Conservation (phyloP, 352 stramenopile genomes). For the Blastocystis sp. region DNA sequence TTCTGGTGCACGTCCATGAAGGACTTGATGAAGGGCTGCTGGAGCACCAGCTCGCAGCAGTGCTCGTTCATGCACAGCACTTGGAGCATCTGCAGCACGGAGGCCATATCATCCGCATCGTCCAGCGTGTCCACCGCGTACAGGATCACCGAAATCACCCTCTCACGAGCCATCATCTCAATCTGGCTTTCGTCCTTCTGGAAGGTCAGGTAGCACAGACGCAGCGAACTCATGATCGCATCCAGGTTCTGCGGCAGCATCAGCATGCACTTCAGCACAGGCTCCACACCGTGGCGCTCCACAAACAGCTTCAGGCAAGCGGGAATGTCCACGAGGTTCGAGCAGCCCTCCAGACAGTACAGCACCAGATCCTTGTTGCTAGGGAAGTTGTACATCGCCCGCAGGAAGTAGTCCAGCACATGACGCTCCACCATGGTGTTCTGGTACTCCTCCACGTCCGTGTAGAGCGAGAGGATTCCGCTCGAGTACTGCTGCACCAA, state of each 20-base stretch:
- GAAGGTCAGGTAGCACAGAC: slow-evolving; percentile 53
- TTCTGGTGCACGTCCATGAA: slow-evolving; percentile 29
- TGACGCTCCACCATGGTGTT: slow-evolving; percentile 35
- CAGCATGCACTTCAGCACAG: slow-evolving; percentile 44
- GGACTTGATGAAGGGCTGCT: slow-evolving; percentile 5
- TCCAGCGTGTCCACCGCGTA: slow-evolving; percentile 29
- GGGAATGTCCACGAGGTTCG: not conserved
- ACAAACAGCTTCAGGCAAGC: slow-evolving; percentile 4
- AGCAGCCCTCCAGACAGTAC: slow-evolving; percentile 44
- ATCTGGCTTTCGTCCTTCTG: slow-evolving; percentile 21
- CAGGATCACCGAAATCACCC: not conserved
- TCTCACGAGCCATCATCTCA: slow-evolving; percentile 37
- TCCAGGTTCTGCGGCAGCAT: slow-evolving; percentile 37
- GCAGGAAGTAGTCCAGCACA: slow-evolving; percentile 1
- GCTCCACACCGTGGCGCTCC: slow-evolving; percentile 11
- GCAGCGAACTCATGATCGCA: slow-evolving; percentile 37
- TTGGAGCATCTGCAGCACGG: slow-evolving; percentile 49
- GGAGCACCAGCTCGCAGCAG: slow-evolving; percentile 27
- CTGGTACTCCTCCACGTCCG: slow-evolving; percentile 27
- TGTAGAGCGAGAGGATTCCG: slow-evolving; percentile 31
- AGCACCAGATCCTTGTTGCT: slow-evolving; percentile 55
- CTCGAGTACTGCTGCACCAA: slow-evolving; percentile 36
- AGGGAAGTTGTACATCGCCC: slow-evolving; percentile 44
- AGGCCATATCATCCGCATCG: slow-evolving; percentile 26
- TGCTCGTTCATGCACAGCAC: slow-evolving; percentile 51